A percentile compares a stretch with the other conserved stretches of the same genome.
Conservation (phyloP, 495 filamentous ascomycete species). For the Viridothelium virens region DNA sequence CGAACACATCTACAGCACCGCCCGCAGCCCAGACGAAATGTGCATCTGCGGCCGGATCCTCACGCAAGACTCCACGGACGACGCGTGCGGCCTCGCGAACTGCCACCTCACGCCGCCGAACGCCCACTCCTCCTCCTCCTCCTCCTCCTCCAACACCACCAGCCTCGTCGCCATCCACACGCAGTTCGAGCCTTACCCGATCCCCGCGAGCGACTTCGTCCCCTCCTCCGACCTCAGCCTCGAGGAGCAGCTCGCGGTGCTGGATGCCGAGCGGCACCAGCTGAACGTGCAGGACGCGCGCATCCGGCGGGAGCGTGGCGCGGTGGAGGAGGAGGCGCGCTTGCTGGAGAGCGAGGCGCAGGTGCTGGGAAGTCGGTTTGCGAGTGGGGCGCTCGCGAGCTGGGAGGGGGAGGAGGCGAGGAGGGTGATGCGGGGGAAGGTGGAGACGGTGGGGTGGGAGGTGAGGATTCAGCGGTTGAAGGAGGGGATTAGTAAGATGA, state of each 20-base stretch:
- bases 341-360: neutral
- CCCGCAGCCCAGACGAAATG: neutral
- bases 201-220: neutral
- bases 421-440: neutral
- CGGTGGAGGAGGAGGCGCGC: neutral
- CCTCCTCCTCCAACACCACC: neutral
- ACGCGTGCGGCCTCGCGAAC: neutral
- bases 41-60: neutral
- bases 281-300: neutral
- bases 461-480: neutral
- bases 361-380: neutral
- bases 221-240: neutral
- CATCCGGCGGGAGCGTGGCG: neutral
- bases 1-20: neutral
- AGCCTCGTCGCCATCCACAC: neutral
- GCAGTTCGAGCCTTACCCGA: too few species aligned
- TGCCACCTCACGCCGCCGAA: too few species aligned
- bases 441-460: neutral
- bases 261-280: neutral
- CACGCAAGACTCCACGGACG: constrained; percentile 4
- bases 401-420: neutral
- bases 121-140: neutral
- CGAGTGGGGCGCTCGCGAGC: neutral
- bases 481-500: neutral
- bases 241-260: neutral